Percentiles rank a stretch among this genome's conserved stretches.
Evolutionary conservation across 106 monocot genomes (phyloP).

Genomic region (Dendrobium catenatum): DNA sequence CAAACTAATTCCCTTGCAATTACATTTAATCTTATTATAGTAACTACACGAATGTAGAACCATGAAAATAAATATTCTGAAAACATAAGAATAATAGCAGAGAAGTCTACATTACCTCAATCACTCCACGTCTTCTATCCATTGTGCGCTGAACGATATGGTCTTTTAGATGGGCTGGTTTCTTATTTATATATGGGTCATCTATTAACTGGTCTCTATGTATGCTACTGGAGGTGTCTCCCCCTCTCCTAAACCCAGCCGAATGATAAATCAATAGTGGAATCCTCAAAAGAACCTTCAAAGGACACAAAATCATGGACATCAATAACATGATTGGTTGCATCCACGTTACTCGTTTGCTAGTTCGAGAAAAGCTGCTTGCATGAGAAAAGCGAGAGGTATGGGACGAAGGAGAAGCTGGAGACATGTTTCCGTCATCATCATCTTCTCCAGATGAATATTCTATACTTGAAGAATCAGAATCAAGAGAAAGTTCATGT

Average conservation of each 20-base stretch:
- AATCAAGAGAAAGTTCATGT: conserved; percentile 84
- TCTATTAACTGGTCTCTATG: conserved; percentile 7
- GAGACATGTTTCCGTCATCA: conserved; percentile 45
- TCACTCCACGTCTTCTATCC: conserved; percentile 84
- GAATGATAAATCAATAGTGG: conserved; percentile 38
- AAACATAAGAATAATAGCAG: not conserved
- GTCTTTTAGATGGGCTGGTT: conserved; percentile 37
- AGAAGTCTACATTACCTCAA: conserved; percentile 55
- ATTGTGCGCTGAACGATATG: conserved; percentile 66
- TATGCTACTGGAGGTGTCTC: not conserved
- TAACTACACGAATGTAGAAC: not conserved
- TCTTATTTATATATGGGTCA: conserved; percentile 17
- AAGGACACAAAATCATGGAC: conserved; percentile 80
- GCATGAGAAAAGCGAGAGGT: conserved; percentile 71
- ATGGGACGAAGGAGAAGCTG: conserved; percentile 74
- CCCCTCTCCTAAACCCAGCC: conserved; percentile 20
- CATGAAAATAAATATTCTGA: not conserved
- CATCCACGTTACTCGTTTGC: conserved; percentile 21
- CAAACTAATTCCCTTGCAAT: conserved; percentile 5
- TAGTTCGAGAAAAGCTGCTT: conserved; percentile 58
- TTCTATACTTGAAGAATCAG: conserved; percentile 52
- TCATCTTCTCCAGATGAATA: conserved; percentile 72
- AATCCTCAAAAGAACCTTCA: conserved; percentile 37
- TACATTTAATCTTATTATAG: not conserved
- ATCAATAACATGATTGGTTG: conserved; percentile 38